These are phyloP conservation scores for Penicillium canescens DNA, from an alignment of 495 filamentous ascomycete genomes.

Conservation along the genomic window DNA sequence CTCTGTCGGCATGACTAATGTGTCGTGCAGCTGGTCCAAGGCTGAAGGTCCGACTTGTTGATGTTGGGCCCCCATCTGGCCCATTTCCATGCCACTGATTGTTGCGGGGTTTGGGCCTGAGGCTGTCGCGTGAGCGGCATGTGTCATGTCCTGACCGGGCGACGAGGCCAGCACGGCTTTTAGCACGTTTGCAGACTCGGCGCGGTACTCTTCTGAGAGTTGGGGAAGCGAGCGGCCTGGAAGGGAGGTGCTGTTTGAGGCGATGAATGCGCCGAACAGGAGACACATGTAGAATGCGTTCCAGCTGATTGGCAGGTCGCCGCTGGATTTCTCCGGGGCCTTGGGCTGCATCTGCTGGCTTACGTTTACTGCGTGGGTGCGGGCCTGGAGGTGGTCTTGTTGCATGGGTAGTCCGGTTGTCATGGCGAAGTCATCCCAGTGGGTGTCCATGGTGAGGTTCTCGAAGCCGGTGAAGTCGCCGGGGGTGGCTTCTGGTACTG, in stretches of 20 bases:
- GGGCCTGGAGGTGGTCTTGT: slow-evolving; percentile 2
- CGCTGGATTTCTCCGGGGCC: slow-evolving; percentile 68
- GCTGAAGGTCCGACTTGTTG: slow-evolving; percentile 51
- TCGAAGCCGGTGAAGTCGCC: slow-evolving; percentile 80
- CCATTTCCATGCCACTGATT: slow-evolving; percentile 45
- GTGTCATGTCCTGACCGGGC: slow-evolving; percentile 32
- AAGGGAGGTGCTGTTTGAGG: slow-evolving; percentile 72
- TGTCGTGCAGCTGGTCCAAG: slow-evolving; percentile 73
- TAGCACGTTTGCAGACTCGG: slow-evolving; percentile 86
- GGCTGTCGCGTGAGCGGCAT: slow-evolving; percentile 38
- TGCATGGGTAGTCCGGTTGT: slow-evolving; percentile 55
- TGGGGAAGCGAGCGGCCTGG: slow-evolving; percentile 67
- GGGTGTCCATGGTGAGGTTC: slow-evolving; percentile 72
- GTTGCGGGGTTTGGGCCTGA: slow-evolving; percentile 40
- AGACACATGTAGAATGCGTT: slow-evolving; percentile 75
- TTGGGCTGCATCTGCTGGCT: slow-evolving; percentile 26
- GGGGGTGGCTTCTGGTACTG: slow-evolving; percentile 59
- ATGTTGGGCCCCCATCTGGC: slow-evolving; percentile 48
- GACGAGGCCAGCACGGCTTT: slow-evolving; percentile 80
- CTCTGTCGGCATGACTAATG: slow-evolving; percentile 72
- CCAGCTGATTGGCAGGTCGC: slow-evolving; percentile 59
- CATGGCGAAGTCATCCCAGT: slow-evolving; percentile 80
- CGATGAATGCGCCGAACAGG: slow-evolving; percentile 94
- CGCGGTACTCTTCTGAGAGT: slow-evolving; percentile 89
- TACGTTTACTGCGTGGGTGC: slow-evolving; percentile 10